Conservation (phyloP, 1,284 basidiomycete genomes). For the Earliella scabrosa region DNA sequence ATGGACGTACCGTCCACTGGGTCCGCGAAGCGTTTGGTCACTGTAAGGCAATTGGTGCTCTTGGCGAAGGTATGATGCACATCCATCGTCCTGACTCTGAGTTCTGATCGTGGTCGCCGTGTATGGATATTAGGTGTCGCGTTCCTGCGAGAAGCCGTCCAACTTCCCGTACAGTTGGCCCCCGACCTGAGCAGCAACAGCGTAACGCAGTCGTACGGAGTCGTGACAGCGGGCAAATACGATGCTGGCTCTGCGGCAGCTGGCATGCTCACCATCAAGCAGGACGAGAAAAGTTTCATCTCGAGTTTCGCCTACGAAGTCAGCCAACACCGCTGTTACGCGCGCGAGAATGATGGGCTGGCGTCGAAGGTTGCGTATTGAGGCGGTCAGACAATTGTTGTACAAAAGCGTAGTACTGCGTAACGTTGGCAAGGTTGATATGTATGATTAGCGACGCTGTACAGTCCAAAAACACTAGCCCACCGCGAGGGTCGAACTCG, state of each 20-base stretch:
- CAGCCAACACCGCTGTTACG: conserved; percentile 65
- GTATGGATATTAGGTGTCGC: too few species aligned
- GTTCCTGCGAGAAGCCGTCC: conserved; percentile 51
- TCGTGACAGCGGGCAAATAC: conserved; percentile 62
- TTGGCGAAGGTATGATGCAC: conserved; percentile 57
- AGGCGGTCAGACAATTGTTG: conserved; percentile 17
- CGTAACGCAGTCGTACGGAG: conserved; percentile 59
- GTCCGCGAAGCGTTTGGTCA: conserved; percentile 81
- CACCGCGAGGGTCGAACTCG: conserved; percentile 92
- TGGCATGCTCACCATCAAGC: conserved; percentile 49
- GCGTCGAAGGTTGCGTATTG: conserved; percentile 58
- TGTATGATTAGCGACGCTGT: conserved; percentile 1
- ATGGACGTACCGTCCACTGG: conserved; percentile 70
- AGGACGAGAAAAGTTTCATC: conserved; percentile 55
- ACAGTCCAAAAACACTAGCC: conserved; percentile 52
- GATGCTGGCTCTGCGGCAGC: conserved; percentile 41
- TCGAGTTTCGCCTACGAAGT: conserved; percentile 63
- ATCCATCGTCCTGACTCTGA: too few species aligned
- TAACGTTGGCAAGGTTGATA: not conserved
- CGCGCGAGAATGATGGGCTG: conserved; percentile 63
- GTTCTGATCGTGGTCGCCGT: too few species aligned
- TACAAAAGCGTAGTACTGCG: not conserved
- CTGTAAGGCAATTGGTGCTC: conserved; percentile 76
- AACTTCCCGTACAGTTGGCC: conserved; percentile 48
- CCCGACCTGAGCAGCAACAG: conserved; percentile 38